Evolutionary conservation across 495 filamentous ascomycete species (phyloP).

Genomic region (Lichina pygmaea): DNA sequence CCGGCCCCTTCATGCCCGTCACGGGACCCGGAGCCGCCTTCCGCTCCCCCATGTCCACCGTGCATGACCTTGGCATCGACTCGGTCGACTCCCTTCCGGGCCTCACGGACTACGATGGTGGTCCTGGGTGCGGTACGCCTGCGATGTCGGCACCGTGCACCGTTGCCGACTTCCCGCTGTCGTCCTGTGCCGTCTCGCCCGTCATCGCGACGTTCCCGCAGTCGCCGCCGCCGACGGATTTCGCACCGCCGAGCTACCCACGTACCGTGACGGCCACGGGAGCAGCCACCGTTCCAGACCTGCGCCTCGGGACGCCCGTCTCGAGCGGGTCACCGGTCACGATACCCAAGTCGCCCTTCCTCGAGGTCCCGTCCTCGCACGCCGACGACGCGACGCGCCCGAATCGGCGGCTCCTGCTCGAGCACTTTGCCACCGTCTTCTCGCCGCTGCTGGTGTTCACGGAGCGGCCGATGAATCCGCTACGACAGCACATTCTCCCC

Average conservation of each 20-base stretch:
- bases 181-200: neutral
- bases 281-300: neutral
- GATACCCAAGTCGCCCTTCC: neutral
- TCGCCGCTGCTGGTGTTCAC: slow-evolving; percentile 36
- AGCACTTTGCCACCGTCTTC: slow-evolving; percentile 35
- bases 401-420: slow-evolving; percentile 22
- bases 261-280: neutral
- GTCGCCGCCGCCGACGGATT: neutral
- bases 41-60: neutral
- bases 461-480: slow-evolving; percentile 33
- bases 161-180: neutral
- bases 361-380: neutral
- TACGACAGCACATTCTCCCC: slow-evolving; percentile 31
- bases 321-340: neutral
- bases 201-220: neutral
- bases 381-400: neutral
- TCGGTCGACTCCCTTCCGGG: neutral
- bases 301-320: neutral
- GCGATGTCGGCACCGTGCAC: neutral
- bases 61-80: neutral
- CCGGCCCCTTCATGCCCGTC: neutral
- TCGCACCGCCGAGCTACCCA: neutral
- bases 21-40: neutral
- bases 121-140: neutral
- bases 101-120: neutral